Percentiles rank a stretch among this genome's conserved stretches.
These are phyloP conservation scores for Capsella bursapastoris DNA, from an alignment of 345 rosid genomes.

Conservation along the genomic window DNA sequence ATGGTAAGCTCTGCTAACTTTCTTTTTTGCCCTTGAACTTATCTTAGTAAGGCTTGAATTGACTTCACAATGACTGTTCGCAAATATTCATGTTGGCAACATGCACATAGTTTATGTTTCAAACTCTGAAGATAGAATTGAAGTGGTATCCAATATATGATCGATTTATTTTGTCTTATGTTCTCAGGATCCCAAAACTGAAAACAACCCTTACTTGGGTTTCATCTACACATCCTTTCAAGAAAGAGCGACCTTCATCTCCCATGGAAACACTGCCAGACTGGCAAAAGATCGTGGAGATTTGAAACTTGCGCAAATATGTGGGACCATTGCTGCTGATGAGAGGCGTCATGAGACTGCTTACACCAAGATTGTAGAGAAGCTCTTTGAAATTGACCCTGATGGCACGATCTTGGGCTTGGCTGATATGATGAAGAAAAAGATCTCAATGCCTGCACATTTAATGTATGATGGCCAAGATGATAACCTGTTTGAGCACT, in stretches of 20 bases:
- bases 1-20: slow-evolving; percentile 52
- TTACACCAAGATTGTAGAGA: slow-evolving; percentile 71
- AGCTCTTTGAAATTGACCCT: slow-evolving; percentile 68
- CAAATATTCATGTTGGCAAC: not conserved
- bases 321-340: slow-evolving; percentile 72
- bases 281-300: slow-evolving; percentile 67
- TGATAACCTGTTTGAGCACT: slow-evolving; percentile 67
- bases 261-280: slow-evolving; percentile 80
- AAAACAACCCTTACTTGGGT: slow-evolving; percentile 76
- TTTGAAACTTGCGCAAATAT: slow-evolving; percentile 65
- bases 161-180: not conserved
- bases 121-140: not conserved
- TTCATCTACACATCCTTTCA: slow-evolving; percentile 81
- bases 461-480: slow-evolving; percentile 71
- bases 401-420: slow-evolving; percentile 62
- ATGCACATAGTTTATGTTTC: slow-evolving; percentile 3
- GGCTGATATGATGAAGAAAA: slow-evolving; percentile 69
- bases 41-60: not conserved
- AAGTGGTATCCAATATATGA: not conserved
- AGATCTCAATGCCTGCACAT: slow-evolving; percentile 59
- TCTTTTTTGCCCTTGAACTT: not conserved
- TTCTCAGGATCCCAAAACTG: slow-evolving; percentile 72
- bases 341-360: slow-evolving; percentile 80
- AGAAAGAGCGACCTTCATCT: slow-evolving; percentile 78
- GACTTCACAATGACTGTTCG: not conserved